These are phyloP conservation scores for Phoma sp. DNA, from an alignment of 2,329 filamentous ascomycete species.

Conservation along the genomic window DNA sequence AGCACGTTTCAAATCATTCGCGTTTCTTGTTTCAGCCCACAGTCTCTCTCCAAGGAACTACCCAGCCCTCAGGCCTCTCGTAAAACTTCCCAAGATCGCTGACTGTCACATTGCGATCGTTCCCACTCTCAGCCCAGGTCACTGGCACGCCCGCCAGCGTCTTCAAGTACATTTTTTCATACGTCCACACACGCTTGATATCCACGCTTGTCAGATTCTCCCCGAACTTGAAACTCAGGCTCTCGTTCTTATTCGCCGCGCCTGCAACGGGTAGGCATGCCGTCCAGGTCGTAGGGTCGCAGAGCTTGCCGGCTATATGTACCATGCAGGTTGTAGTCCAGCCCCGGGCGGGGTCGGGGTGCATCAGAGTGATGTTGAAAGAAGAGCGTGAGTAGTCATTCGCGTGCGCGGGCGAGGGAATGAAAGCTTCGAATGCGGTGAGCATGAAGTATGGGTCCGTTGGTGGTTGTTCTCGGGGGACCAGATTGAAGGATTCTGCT, in stretches of 20 bases:
- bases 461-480: background rate
- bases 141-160: conserved; percentile 2
- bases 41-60: conserved; percentile 5
- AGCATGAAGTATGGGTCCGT: background rate
- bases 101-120: conserved; percentile 21
- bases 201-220: background rate
- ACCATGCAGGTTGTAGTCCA: background rate
- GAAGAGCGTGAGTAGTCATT: background rate
- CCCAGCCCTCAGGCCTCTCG: conserved; percentile 7
- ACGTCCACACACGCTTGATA: background rate
- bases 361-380: background rate
- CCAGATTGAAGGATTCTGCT: background rate
- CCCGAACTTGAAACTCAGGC: background rate
- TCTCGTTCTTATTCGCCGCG: background rate
- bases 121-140: conserved; percentile 16
- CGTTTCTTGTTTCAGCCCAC: conserved; percentile 1
- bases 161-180: background rate
- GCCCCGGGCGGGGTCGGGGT: background rate
- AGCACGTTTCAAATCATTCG: background rate
- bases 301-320: background rate
- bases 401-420: background rate
- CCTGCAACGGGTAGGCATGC: background rate
- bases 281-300: background rate
- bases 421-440: background rate
- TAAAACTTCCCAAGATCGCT: conserved; percentile 12